Base-by-base conservation (phyloP, 106 monocot species). In the Dioscorea alata region DNA sequence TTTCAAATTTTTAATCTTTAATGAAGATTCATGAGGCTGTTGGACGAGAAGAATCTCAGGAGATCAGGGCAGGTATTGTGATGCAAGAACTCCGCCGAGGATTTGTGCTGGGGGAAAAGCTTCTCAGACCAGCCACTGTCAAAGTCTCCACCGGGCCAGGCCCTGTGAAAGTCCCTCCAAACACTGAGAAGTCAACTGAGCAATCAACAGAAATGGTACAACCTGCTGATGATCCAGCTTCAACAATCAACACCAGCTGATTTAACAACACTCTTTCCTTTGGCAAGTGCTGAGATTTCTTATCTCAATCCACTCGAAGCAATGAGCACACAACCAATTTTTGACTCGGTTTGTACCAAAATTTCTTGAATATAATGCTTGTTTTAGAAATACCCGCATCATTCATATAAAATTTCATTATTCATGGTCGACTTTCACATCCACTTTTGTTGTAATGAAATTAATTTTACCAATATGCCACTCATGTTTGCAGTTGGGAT, bases 21-120 rank as follows among this genome's bases (percentile, higher is more conserved):
- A 72, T 77, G 49, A 53, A 97, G 96, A 76, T 92, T 57, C 96
- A 97, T 62, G 96, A 92, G 76, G 96, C 89, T 21, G 48, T 97
- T 63, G 75, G 67, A 33, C 76, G 89, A 61, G 92, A 91, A 61
- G 84, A 86, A 61, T 97, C 91, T 64, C 58, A 82, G 33, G 76
- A 83, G 64, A 88, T 84, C 65, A 86, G 79, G 73, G 89, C 74
- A 25, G 96, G 96, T 17, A 84, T 86, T 69, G 80, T 97, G 2
- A 81, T 60, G 9, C 66, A 86, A 67, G 92, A 97, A 71, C 25
- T 92, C 25, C 62, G 77, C 4, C 86, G 91, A 9, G 91, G 96
- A 5, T 97, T 97, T 71, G 21, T 87, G 70, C 71, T 89, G 19
- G 72, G 78, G 0, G 89, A 79, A 12, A 77, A 70, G 28, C 58